Percentiles rank a stretch among this genome's conserved stretches.
Conservation (phyloP, 441 rosid species). For the Adansonia gregorii region DNA sequence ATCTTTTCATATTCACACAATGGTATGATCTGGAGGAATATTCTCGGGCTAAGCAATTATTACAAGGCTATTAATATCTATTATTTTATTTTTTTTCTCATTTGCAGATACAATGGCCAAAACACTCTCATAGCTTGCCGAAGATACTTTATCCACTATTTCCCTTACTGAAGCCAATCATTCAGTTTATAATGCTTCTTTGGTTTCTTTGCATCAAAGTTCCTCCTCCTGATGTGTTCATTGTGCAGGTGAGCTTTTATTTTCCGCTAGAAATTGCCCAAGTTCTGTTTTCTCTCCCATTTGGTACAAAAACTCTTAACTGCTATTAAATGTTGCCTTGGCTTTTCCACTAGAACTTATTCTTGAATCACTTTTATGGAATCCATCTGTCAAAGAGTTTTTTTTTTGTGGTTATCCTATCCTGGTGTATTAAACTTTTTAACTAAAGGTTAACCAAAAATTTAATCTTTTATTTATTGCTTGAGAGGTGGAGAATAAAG, state of each 20-base stretch:
- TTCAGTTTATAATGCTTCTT: conserved; percentile 78
- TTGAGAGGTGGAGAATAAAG: neutral
- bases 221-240: conserved; percentile 77
- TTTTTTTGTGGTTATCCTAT: no score
- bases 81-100: neutral
- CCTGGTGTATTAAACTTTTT: neutral
- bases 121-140: conserved; percentile 48
- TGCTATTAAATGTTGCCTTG: neutral
- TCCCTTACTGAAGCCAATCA: conserved; percentile 75
- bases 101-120: conserved; percentile 69
- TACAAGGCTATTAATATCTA: neutral
- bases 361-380: neutral
- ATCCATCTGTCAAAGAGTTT: neutral
- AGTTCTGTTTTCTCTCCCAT: neutral
- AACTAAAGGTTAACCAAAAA: neutral
- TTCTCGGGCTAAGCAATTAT: neutral
- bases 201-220: conserved; percentile 82
- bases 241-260: conserved; percentile 72
- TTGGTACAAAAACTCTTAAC: neutral
- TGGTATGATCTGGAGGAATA: conserved; percentile 52
- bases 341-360: neutral
- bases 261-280: conserved; percentile 12
- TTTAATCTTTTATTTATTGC: conserved; percentile 4
- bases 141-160: conserved; percentile 62
- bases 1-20: conserved; percentile 79